Evolutionary conservation across 805 yeast genomes (phyloP), one percentile per base, ranked within the genome.

Genomic region (Candida maesae): DNA sequence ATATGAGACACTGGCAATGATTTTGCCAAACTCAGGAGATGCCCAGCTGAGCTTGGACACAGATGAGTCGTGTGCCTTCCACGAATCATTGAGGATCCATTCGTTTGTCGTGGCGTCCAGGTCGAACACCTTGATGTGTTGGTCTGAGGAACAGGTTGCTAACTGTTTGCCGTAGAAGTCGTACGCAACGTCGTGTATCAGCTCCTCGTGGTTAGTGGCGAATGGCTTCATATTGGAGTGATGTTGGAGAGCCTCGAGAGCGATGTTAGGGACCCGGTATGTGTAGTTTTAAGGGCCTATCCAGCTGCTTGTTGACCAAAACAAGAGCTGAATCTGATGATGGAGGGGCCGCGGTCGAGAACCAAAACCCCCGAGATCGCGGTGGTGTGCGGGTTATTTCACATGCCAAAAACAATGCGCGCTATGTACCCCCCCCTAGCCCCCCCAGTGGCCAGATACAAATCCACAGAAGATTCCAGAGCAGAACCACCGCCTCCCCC

Each of bases 141-240:
- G 96, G 64, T 93, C 99, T 0, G 95, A 86, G 4, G 96, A 87
- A 45, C 95, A 90, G 0, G 97, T 91, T 2, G 98, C 99, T 42
- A 93, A 70, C 46, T 89, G 86, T 40, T 81, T 78, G 2, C 99
- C 98, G 58, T 91, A 91, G 64, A 84, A 91, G 63, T 93, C 96
- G 63, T 90, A 93, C 16, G 87, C 81, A 18, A 90, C 79, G 55
- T 90, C 96, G 52, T 90, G 95, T 33, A 91, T 79, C 41, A 91
- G 72, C 61, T 93, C 99, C 55, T 88, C 95, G 61, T 93, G 98
- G 26, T 95, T 95, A 0, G 96, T 84, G 13, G 81, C 72, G 53
- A 91, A 83, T 4, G 96, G 88, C 54, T 79, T 80, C 73, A 75
- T 72, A 20, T 51, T 38, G 21, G 13, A 10, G 18, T 13, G 9